Evolutionary conservation across 257 asterid species (phyloP).

Genomic region (Cynanchum wilfordii): DNA sequence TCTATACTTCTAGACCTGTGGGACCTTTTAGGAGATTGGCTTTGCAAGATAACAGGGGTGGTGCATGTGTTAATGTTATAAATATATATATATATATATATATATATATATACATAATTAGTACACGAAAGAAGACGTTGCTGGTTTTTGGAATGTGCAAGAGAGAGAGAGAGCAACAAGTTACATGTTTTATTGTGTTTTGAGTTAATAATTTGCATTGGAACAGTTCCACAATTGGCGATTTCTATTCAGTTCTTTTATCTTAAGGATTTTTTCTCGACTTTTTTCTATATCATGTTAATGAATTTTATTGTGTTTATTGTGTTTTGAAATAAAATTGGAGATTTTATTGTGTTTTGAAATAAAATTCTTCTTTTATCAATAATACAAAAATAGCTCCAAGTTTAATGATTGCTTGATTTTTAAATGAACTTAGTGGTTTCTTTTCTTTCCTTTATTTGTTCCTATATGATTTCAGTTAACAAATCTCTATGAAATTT

Average conservation of each 20-base stretch:
- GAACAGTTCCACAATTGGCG: constrained; percentile 24
- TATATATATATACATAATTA: background rate
- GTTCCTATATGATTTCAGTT: constrained; percentile 25
- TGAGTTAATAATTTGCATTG: constrained; percentile 12
- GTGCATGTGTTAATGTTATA: too few species aligned
- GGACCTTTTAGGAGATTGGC: too few species aligned
- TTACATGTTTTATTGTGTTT: constrained; percentile 31
- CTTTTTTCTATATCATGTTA: too few species aligned
- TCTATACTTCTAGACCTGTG: too few species aligned
- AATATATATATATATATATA: too few species aligned
- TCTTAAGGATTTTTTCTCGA: background rate
- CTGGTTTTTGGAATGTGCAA: constrained; percentile 1
- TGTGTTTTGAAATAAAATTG: too few species aligned
- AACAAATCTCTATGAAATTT: constrained; percentile 50
- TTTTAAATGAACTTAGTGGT: background rate
- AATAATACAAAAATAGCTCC: background rate
- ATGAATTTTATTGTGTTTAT: too few species aligned
- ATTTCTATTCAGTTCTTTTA: constrained; percentile 10
- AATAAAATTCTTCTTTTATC: background rate
- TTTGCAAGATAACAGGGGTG: too few species aligned
- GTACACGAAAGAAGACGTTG: constrained; percentile 5
- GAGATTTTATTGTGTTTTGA: too few species aligned
- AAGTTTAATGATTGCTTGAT: background rate
- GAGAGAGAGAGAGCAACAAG: constrained; percentile 3
- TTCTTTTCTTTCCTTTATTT: too few species aligned